phyloP scores from a whole-genome alignment of 768 basidiomycete species.

The Serendipita sp. region DNA sequence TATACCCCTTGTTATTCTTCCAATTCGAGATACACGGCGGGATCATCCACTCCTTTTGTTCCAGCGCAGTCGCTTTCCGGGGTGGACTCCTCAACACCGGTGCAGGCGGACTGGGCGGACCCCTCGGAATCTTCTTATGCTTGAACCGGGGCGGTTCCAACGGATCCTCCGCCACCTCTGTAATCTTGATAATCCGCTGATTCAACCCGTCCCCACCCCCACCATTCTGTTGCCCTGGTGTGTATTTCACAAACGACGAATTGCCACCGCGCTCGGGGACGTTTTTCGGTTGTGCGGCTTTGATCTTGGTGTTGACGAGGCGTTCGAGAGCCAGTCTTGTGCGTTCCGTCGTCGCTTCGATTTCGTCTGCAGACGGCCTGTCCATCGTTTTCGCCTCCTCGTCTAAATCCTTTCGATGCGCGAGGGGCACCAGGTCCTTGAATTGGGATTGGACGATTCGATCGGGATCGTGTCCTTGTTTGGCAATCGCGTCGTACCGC shows the following conservation, averaged over 20 bases:
- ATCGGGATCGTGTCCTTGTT: slow-evolving; percentile 80
- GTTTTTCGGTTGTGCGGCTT: slow-evolving; percentile 94
- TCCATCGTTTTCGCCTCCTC: slow-evolving; percentile 68
- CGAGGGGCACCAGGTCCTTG: slow-evolving; percentile 90
- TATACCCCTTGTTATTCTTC: slow-evolving; percentile 99
- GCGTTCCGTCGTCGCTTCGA: slow-evolving; percentile 78
- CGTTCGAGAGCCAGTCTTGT: slow-evolving; percentile 87
- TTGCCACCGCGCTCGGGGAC: slow-evolving; percentile 74
- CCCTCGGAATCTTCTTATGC: slow-evolving; percentile 96
- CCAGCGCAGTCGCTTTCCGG: slow-evolving; percentile 85
- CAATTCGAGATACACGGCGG: slow-evolving; percentile 99
- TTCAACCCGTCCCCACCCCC: slow-evolving; percentile 47
- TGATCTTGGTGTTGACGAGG: slow-evolving; percentile 89
- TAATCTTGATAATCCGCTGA: slow-evolving; percentile 98
- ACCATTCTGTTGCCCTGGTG: slow-evolving; percentile 77
- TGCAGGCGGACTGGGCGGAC: slow-evolving; percentile 90
- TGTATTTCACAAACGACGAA: slow-evolving; percentile 88
- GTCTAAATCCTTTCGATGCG: slow-evolving; percentile 73
- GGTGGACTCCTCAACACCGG: slow-evolving; percentile 93
- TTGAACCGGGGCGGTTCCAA: slow-evolving; percentile 95
- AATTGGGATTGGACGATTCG: slow-evolving; percentile 88
- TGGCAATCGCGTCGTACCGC: slow-evolving; percentile 92
- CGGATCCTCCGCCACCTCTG: slow-evolving; percentile 94
- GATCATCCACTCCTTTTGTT: slow-evolving; percentile 99
- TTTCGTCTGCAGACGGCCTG: slow-evolving; percentile 84